Percentiles rank a stretch among this genome's conserved stretches.
Evolutionary conservation across 1,284 basidiomycete genomes (phyloP).

Genomic region (Apiotrichum mycotoxinovorans): DNA sequence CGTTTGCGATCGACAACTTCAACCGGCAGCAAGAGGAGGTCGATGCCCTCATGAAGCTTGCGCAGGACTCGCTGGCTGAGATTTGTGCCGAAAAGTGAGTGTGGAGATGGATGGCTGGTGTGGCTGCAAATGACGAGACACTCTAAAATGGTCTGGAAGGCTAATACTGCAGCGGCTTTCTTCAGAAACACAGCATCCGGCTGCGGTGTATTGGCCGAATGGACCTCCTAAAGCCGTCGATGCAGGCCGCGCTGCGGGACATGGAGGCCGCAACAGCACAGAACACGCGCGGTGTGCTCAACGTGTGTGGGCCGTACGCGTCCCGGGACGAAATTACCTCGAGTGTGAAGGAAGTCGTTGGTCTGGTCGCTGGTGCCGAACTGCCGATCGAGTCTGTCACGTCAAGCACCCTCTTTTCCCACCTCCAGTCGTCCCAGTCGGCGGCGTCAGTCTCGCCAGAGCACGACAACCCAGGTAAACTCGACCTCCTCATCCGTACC

Average conservation of each 20-base stretch:
- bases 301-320: constrained; percentile 92
- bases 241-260: constrained; percentile 65
- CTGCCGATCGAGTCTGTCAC: constrained; percentile 3
- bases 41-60: constrained; percentile 77
- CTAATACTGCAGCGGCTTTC: constrained; percentile 60
- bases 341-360: constrained; percentile 63
- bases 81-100: constrained; percentile 76
- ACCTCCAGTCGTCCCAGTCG: constrained; percentile 13
- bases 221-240: constrained; percentile 70
- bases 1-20: constrained; percentile 98
- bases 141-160: too few relatives aligned
- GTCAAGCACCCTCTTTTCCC: constrained; percentile 8
- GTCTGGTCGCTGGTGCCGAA: constrained; percentile 51
- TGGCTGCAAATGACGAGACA: too few relatives aligned
- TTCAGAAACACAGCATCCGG: constrained; percentile 76
- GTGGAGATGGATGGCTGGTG: too few relatives aligned
- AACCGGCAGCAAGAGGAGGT: constrained; percentile 84
- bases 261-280: constrained; percentile 76
- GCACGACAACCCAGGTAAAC: constrained; percentile 25
- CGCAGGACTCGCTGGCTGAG: constrained; percentile 75
- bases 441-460: constrained; percentile 8
- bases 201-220: constrained; percentile 77
- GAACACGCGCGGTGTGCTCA: constrained; percentile 79
- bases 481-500: constrained; percentile 89
- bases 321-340: constrained; percentile 86